Conservation (phyloP, 2,329 filamentous ascomycete genomes). For the Xylaria sp. region DNA sequence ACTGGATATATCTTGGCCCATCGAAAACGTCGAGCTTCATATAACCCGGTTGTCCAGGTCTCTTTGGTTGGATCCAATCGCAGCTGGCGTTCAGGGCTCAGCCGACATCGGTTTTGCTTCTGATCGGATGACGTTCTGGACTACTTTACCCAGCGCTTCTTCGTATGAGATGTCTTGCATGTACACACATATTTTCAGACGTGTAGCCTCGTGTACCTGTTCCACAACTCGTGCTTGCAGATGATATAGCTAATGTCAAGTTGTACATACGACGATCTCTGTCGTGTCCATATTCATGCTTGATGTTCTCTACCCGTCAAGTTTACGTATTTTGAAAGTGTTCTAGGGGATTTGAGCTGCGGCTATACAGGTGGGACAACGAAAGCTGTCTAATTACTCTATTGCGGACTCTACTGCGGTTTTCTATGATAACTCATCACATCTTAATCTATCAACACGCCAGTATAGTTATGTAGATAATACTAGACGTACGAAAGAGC, state of each 20-base stretch:
- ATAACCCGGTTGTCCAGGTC: constrained; percentile 4
- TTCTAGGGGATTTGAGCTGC: not conserved
- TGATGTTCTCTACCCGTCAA: not conserved
- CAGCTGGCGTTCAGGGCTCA: not conserved
- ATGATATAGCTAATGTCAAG: constrained; percentile 26
- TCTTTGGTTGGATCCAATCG: constrained; percentile 8
- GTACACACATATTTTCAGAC: constrained; percentile 27
- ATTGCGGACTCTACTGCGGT: not conserved
- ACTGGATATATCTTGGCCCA: constrained; percentile 3
- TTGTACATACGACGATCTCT: constrained; percentile 29
- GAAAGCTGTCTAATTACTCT: not conserved
- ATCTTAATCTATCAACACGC: not conserved
- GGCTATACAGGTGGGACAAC: not conserved
- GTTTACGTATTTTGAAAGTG: not conserved
- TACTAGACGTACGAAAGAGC: too few species aligned
- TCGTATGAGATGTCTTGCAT: constrained; percentile 26
- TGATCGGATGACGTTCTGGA: constrained; percentile 24
- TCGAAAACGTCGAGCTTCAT: constrained; percentile 11
- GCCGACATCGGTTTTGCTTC: constrained; percentile 4
- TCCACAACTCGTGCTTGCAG: constrained; percentile 13
- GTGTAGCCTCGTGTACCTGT: constrained; percentile 4
- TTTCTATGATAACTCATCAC: not conserved
- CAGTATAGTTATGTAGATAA: not conserved
- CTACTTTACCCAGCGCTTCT: constrained; percentile 11
- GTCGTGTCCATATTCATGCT: not conserved